These are phyloP conservation scores for Cladosporium cucumerinum DNA, from an alignment of 2,329 filamentous ascomycete genomes.

Conservation along the genomic window DNA sequence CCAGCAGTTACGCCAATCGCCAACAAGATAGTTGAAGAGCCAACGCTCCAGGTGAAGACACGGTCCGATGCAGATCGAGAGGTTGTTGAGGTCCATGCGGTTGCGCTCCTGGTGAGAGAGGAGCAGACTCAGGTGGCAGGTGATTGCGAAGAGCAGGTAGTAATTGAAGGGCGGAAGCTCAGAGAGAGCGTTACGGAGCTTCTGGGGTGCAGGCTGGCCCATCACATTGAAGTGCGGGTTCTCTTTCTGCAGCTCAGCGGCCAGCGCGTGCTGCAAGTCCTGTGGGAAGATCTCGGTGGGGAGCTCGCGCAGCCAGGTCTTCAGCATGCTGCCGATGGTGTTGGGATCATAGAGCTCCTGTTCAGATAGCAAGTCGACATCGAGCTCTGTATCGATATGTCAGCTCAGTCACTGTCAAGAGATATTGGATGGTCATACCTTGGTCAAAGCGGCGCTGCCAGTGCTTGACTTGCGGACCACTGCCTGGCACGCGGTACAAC, in stretches of 20 bases:
- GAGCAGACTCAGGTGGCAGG: slow-evolving; percentile 87
- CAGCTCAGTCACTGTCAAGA: neutral
- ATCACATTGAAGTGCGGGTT: slow-evolving; percentile 68
- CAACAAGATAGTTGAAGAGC: slow-evolving; percentile 92
- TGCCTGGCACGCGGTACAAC: slow-evolving; percentile 87
- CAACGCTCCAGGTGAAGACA: slow-evolving; percentile 95
- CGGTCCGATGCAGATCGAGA: slow-evolving; percentile 95
- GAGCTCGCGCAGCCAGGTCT: slow-evolving; percentile 91
- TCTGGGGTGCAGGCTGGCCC: slow-evolving; percentile 63
- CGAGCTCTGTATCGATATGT: slow-evolving; percentile 57
- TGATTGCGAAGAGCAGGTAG: slow-evolving; percentile 95
- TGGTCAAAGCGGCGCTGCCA: slow-evolving; percentile 81
- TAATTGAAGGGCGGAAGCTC: slow-evolving; percentile 96
- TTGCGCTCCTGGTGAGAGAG: slow-evolving; percentile 91
- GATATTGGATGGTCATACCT: slow-evolving; percentile 56
- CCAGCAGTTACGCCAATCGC: slow-evolving; percentile 96
- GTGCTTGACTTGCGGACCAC: slow-evolving; percentile 83
- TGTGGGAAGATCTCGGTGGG: slow-evolving; percentile 93
- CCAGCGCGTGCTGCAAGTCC: slow-evolving; percentile 72
- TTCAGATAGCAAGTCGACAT: slow-evolving; percentile 86
- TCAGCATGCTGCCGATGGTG: slow-evolving; percentile 92
- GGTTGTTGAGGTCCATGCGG: slow-evolving; percentile 95
- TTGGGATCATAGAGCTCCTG: slow-evolving; percentile 92
- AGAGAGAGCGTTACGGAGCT: slow-evolving; percentile 87
- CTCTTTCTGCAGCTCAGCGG: slow-evolving; percentile 74